Conservation (phyloP, 306 rosid species). For the Sicyos baderoa region DNA sequence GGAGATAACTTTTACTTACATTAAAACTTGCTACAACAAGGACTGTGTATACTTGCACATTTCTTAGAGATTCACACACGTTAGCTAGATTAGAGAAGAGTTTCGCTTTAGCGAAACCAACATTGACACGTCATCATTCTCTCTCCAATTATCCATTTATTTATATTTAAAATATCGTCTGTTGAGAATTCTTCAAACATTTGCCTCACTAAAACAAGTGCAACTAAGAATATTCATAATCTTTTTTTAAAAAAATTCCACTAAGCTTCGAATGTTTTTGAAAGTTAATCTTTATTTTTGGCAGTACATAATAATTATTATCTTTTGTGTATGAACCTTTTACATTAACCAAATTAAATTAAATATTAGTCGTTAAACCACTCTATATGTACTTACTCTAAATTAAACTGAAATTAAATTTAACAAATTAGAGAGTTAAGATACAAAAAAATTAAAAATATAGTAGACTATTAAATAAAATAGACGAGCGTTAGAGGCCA, state of each 20-base stretch:
- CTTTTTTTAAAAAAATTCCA: slow-evolving; percentile 2
- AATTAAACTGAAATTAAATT: neutral
- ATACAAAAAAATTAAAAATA: neutral
- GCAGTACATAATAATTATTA: neutral
- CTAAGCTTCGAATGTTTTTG: neutral
- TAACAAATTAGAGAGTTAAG: neutral
- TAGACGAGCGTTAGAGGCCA: neutral
- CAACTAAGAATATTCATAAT: neutral
- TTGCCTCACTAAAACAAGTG: neutral
- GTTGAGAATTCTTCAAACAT: no score
- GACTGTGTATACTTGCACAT: no score
- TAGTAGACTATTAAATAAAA: neutral
- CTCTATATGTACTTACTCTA: neutral
- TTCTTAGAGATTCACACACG: no score
- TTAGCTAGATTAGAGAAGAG: no score
- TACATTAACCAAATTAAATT: neutral
- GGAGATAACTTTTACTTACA: no score
- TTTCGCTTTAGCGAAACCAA: no score
- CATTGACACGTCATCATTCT: no score
- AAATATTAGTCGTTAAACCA: neutral
- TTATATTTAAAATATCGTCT: no score
- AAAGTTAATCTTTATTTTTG: neutral
- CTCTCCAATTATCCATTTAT: no score
- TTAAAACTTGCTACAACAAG: no score
- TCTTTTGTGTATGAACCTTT: neutral